Percentiles rank a stretch among this genome's conserved stretches.
phyloP scores from a whole-genome alignment of 805 yeast genomes.

The Candida sithepensis region DNA sequence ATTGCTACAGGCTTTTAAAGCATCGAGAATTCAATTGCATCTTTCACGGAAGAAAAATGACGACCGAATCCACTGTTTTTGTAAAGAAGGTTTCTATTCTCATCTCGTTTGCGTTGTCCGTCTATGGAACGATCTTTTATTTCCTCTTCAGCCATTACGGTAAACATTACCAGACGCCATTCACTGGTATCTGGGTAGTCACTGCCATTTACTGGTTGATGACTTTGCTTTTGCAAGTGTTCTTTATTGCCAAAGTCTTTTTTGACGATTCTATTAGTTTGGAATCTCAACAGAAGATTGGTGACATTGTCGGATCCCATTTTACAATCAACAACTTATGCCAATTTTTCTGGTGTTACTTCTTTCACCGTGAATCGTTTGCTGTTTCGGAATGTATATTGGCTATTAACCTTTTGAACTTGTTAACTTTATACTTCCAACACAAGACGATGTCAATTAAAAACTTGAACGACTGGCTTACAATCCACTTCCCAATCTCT shows the following conservation, averaged over 20 bases:
- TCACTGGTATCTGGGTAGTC: slow-evolving; percentile 52
- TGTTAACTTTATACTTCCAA: slow-evolving; percentile 49
- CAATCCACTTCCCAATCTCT: slow-evolving; percentile 61
- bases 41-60: slow-evolving; percentile 6
- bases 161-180: slow-evolving; percentile 57
- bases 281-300: slow-evolving; percentile 29
- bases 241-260: slow-evolving; percentile 43
- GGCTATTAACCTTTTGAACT: slow-evolving; percentile 56
- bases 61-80: slow-evolving; percentile 12
- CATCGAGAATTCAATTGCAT: too few relatives aligned
- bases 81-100: slow-evolving; percentile 41
- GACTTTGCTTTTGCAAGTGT: slow-evolving; percentile 48
- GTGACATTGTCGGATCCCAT: slow-evolving; percentile 52
- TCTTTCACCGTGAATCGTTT: slow-evolving; percentile 59
- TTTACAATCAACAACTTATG: slow-evolving; percentile 59
- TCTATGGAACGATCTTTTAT: slow-evolving; percentile 53
- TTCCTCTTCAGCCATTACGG: slow-evolving; percentile 52
- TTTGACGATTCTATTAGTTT: slow-evolving; percentile 22
- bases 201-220: slow-evolving; percentile 56
- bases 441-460: slow-evolving; percentile 58
- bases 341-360: slow-evolving; percentile 59
- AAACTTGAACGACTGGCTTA: slow-evolving; percentile 48
- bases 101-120: slow-evolving; percentile 51
- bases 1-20: too few relatives aligned
- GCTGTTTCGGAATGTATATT: slow-evolving; percentile 56